Conservation (phyloP, 257 asterid genomes). For the Solanum sparsipilum region DNA sequence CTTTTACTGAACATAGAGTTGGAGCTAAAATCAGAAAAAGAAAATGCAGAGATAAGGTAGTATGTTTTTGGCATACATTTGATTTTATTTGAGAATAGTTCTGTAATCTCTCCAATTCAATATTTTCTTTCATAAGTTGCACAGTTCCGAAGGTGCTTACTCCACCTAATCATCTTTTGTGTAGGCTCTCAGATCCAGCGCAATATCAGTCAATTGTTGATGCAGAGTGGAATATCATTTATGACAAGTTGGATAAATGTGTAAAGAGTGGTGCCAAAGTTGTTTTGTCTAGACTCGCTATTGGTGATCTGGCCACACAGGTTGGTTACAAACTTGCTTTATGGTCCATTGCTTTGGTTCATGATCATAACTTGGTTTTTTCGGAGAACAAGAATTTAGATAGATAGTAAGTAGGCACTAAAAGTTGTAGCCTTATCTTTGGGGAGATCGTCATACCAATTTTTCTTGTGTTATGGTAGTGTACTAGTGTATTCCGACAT, state of each 20-base stretch:
- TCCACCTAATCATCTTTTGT: conserved; percentile 2
- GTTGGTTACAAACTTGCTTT: conserved; percentile 13
- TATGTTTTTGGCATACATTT: neutral
- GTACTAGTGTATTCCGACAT: neutral
- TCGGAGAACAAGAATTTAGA: neutral
- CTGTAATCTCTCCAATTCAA: neutral
- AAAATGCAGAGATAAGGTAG: conserved; percentile 98
- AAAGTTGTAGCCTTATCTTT: neutral
- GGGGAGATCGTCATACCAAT: neutral
- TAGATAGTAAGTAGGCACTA: neutral
- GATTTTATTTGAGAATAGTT: neutral
- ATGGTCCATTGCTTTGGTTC: neutral
- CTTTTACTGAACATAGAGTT: conserved; percentile 84
- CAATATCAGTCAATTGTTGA: conserved; percentile 94
- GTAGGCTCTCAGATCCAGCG: conserved; percentile 76
- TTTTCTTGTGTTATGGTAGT: neutral
- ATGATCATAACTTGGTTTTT: neutral
- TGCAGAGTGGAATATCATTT: conserved; percentile 94
- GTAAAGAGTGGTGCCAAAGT: conserved; percentile 87
- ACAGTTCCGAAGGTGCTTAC: neutral
- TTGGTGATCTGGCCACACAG: conserved; percentile 94
- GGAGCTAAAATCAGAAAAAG: conserved; percentile 96
- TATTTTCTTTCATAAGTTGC: neutral
- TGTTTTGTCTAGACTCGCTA: conserved; percentile 83
- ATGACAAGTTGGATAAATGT: conserved; percentile 85